phyloP scores from a whole-genome alignment of 441 rosid species.

The Gossypium davidsonii region DNA sequence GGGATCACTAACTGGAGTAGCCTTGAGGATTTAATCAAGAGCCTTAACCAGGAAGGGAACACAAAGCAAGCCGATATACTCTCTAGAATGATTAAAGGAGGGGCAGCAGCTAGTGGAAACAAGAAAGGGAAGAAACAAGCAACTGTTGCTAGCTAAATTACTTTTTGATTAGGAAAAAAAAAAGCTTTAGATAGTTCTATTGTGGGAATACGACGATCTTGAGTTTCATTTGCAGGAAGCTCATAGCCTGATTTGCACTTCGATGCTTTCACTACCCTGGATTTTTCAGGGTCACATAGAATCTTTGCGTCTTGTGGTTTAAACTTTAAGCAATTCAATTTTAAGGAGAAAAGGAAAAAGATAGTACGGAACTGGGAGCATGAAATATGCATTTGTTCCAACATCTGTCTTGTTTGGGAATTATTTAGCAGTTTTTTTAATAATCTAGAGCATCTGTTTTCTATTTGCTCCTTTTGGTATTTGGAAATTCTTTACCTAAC shows the following conservation, averaged over 20 bases:
- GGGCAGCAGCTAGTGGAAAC: slow-evolving; percentile 24
- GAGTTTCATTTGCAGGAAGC: background rate
- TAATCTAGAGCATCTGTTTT: background rate
- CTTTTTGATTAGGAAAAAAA: background rate
- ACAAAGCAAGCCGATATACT: slow-evolving; percentile 88
- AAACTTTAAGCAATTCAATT: background rate
- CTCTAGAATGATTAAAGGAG: slow-evolving; percentile 61
- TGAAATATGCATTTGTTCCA: background rate
- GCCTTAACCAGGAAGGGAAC: slow-evolving; percentile 78
- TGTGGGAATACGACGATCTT: background rate
- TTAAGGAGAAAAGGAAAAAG: too few relatives aligned
- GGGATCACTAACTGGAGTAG: slow-evolving; percentile 62
- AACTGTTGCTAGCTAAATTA: slow-evolving; percentile 15
- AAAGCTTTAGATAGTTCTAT: background rate
- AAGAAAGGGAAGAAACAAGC: slow-evolving; percentile 37
- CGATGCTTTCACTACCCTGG: background rate
- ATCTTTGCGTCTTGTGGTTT: background rate
- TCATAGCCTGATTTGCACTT: background rate
- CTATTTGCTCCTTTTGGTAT: background rate
- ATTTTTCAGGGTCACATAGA: background rate
- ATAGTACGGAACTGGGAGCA: too few relatives aligned
- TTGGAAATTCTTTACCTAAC: too few relatives aligned
- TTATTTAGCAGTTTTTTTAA: background rate
- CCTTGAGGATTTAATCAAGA: slow-evolving; percentile 57
- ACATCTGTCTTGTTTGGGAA: too few relatives aligned